Conservation (phyloP, 164 flowering plant species). For the Chimonanthus praecox region DNA sequence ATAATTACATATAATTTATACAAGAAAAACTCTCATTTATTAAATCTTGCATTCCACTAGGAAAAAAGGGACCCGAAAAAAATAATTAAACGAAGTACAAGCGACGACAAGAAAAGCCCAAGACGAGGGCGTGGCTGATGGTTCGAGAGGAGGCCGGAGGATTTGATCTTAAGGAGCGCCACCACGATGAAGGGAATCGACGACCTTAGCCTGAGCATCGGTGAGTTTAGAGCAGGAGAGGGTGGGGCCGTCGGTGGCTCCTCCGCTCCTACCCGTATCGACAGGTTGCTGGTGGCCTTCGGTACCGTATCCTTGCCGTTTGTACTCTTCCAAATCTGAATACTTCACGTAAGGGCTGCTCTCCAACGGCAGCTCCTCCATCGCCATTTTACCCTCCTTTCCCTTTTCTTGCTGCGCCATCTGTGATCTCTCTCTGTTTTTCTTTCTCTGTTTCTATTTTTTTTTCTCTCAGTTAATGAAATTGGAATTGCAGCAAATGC, state of each 20-base stretch:
- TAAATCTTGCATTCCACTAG: too few relatives aligned
- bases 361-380: conserved; percentile 48
- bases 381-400: conserved; percentile 1
- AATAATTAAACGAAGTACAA: too few relatives aligned
- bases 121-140: too few relatives aligned
- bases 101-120: too few relatives aligned
- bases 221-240: conserved; percentile 28
- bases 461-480: neutral
- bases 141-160: too few relatives aligned
- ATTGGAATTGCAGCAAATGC: too few relatives aligned
- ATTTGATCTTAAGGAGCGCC: neutral
- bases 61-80: too few relatives aligned
- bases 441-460: neutral
- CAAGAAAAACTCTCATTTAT: too few relatives aligned
- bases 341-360: conserved; percentile 64
- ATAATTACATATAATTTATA: too few relatives aligned
- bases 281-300: conserved; percentile 49
- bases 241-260: conserved; percentile 68
- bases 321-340: conserved; percentile 66
- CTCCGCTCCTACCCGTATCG: conserved; percentile 40
- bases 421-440: neutral
- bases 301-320: conserved; percentile 57
- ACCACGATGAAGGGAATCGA: neutral
- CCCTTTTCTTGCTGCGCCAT: neutral
- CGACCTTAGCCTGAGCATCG: neutral